A percentile compares a stretch with the other conserved stretches of the same genome.
Evolutionary conservation across 129 eudicot species (phyloP).

Genomic region (Artemisia argyi): DNA sequence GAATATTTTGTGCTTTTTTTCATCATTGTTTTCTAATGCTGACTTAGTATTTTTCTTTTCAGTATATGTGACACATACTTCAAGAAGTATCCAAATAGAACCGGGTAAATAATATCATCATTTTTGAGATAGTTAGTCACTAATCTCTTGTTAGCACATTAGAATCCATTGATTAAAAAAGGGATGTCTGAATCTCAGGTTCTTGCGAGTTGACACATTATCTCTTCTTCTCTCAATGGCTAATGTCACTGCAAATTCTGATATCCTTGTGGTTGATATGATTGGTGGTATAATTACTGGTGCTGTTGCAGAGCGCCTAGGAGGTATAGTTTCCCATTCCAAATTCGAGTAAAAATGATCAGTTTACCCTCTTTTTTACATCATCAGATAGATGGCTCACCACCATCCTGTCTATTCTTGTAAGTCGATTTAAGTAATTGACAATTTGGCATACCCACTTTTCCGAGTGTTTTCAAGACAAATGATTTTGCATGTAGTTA

Average conservation of each 20-base stretch:
- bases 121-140: background rate
- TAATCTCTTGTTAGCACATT: background rate
- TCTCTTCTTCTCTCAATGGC: conserved; percentile 84
- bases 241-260: conserved; percentile 74
- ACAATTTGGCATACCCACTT: background rate
- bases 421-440: background rate
- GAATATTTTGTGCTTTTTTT: conserved; percentile 1
- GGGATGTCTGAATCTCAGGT: conserved; percentile 43
- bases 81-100: conserved; percentile 87
- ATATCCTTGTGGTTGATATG: conserved; percentile 93
- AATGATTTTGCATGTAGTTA: background rate
- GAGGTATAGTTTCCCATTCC: conserved; percentile 52
- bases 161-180: background rate
- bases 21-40: conserved; percentile 15
- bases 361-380: background rate
- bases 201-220: conserved; percentile 76
- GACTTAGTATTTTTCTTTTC: conserved; percentile 35
- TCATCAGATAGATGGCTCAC: background rate
- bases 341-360: conserved; percentile 15
- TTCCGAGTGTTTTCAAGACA: background rate
- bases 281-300: conserved; percentile 85
- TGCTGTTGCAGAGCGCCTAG: conserved; percentile 92
- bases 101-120: conserved; percentile 50
- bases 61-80: conserved; percentile 98
- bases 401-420: conserved; percentile 3